These are phyloP conservation scores for Cryoendolithus antarcticus DNA, from an alignment of 2,329 filamentous ascomycete genomes.

Conservation along the genomic window DNA sequence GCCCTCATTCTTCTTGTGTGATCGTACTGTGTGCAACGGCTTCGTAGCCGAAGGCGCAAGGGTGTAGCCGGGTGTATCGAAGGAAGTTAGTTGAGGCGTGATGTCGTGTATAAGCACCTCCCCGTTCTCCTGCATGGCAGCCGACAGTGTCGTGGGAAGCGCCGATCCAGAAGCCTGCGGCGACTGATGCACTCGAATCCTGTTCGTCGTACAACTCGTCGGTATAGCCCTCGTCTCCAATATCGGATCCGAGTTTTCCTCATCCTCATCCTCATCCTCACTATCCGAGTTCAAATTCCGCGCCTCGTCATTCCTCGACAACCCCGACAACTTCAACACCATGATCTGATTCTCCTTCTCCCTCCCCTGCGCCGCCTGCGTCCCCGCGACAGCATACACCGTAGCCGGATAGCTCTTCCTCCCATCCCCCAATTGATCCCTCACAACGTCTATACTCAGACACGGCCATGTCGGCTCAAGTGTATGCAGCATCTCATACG, in stretches of 20 bases:
- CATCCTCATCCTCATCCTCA: constrained; percentile 59
- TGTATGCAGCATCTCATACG: constrained; percentile 94
- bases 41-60: constrained; percentile 77
- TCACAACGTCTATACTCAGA: constrained; percentile 85
- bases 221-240: constrained; percentile 87
- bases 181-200: constrained; percentile 76
- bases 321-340: constrained; percentile 89
- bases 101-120: constrained; percentile 90
- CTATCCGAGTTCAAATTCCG: constrained; percentile 56
- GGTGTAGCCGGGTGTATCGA: constrained; percentile 75
- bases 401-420: constrained; percentile 90
- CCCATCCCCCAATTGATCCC: constrained; percentile 73
- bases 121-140: constrained; percentile 82
- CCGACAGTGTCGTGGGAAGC: constrained; percentile 71
- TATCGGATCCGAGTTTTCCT: constrained; percentile 64
- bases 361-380: constrained; percentile 67
- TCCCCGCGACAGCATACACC: constrained; percentile 88
- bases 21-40: constrained; percentile 72
- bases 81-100: constrained; percentile 74
- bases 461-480: constrained; percentile 94
- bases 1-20: constrained; percentile 77
- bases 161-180: constrained; percentile 57
- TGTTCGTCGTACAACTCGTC: constrained; percentile 78
- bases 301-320: constrained; percentile 72
- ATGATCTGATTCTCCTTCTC: constrained; percentile 84